Evolutionary conservation across 169 alveolate species (phyloP).

Genomic region (Plasmodium vivax): DNA sequence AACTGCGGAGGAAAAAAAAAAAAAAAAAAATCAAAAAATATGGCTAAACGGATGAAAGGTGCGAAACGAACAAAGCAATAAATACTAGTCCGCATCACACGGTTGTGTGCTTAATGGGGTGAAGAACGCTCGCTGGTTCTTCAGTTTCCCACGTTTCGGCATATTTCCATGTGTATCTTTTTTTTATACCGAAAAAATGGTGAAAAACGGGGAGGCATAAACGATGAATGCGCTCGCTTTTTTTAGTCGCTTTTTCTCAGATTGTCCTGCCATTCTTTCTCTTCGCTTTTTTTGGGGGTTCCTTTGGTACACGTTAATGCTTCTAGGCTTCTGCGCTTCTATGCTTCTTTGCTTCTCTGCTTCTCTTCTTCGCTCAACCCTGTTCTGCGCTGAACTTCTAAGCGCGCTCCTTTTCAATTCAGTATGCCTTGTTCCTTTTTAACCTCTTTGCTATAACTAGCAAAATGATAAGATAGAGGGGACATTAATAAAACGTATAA

Average conservation of each 20-base stretch:
- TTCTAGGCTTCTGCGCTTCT: too few relatives aligned
- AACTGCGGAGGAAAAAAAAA: slow-evolving; percentile 13
- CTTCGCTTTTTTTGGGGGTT: not conserved
- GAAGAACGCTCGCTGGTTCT: not conserved
- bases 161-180: slow-evolving; percentile 12
- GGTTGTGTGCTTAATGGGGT: not conserved
- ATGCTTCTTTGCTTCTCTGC: not conserved
- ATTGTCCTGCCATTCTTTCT: slow-evolving; percentile 73
- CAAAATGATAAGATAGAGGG: not conserved
- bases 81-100: not conserved
- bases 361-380: not conserved
- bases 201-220: slow-evolving; percentile 66
- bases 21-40: not conserved
- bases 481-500: not conserved
- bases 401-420: not conserved
- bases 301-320: not conserved
- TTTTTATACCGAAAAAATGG: slow-evolving; percentile 73
- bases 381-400: not conserved
- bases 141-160: not conserved
- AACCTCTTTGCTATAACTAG: not conserved
- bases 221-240: slow-evolving; percentile 53
- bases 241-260: slow-evolving; percentile 70
- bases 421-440: not conserved
- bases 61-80: not conserved
- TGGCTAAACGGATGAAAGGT: not conserved